Evolutionary conservation across 768 basidiomycete genomes (phyloP).

Genomic region (Boletus reticuloceps): DNA sequence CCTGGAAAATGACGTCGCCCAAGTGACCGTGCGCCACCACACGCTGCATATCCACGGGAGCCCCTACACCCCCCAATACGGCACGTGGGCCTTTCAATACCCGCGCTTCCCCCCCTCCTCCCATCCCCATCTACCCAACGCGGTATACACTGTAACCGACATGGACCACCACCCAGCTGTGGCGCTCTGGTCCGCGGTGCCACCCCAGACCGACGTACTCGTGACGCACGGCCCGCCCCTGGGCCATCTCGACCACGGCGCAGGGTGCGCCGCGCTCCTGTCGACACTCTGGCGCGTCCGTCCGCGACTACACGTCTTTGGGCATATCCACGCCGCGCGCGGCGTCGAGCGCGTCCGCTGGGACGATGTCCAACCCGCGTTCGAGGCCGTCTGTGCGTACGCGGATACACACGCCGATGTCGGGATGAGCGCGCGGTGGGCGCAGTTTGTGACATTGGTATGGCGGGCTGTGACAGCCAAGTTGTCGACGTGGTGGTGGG

Average conservation of each 20-base stretch:
- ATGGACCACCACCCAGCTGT: neutral
- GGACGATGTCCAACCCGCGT: conserved; percentile 30
- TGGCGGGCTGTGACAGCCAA: conserved; percentile 10
- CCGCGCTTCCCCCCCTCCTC: conserved; percentile 3
- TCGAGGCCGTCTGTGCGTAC: conserved; percentile 26
- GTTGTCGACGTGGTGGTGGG: conserved; percentile 5
- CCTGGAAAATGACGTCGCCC: conserved; percentile 33
- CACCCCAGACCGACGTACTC: conserved; percentile 36
- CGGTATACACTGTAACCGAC: neutral
- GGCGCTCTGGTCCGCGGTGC: conserved; percentile 30
- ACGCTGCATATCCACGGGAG: conserved; percentile 37
- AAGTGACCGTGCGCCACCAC: conserved; percentile 31
- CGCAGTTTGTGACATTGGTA: conserved; percentile 13
- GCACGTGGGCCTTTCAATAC: conserved; percentile 14
- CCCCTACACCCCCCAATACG: conserved; percentile 38
- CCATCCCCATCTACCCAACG: neutral
- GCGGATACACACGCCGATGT: neutral
- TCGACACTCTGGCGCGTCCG: conserved; percentile 32
- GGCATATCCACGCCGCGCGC: conserved; percentile 40
- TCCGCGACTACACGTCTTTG: conserved; percentile 40
- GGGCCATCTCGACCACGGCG: conserved; percentile 30
- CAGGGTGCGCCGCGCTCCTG: conserved; percentile 36
- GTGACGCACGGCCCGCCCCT: conserved; percentile 43
- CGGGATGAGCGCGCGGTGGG: conserved; percentile 8
- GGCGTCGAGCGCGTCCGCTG: conserved; percentile 35